Base-by-base conservation (phyloP, 345 rosid genomes). In the Melaleuca quinquenervia region DNA sequence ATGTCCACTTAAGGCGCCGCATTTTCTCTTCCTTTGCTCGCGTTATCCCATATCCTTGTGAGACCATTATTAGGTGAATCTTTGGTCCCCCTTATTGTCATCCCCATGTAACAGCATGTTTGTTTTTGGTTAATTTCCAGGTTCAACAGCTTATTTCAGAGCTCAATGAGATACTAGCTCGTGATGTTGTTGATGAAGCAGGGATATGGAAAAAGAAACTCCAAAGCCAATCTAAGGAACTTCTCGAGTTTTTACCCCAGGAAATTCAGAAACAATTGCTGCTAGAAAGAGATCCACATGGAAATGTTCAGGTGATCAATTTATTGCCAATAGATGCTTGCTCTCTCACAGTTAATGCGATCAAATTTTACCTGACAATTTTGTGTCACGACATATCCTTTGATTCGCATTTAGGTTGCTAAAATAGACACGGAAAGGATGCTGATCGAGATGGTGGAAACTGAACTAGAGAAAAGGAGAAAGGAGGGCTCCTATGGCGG, bases 251-350 rank as follows among this genome's bases (percentile, higher is more conserved):
- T 84, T 90, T 97, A 85, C 99, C 99, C 29, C 91, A 84, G 85
- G 94, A 95, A 86, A 97, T 96, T 90, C 99, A 94, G 86, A 96
- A 97, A 90, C 99, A 97, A 85, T 87, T 97, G 88, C 88, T 97
- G 94, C 98, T 97, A 85, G 99, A 97, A 90, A 94, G 99, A 91
- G 99, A 97, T 92, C 99, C 99, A 50, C 99, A 97, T 90, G 99
- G 99, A 88, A 97, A 97, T 87, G 99, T 97, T 86, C 99, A 97
- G 99, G 99, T 94, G 87, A 41, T 91, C 53, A 70, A 50, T 82
- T 70, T 70, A 70, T 70, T 70, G 48, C 78, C 78, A 18, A 18
- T 36, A 36, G 41, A 70, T 70, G 4, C 78, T 70, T 32, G 24
- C 48, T 32, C 13, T 36, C 78, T 21, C 9, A 70, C 78, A 36